A percentile compares a stretch with the other conserved stretches of the same genome.
These are phyloP conservation scores for Globomyces sp. DNA, from an alignment of 371 early-diverging fungal genomes.

Conservation along the genomic window DNA sequence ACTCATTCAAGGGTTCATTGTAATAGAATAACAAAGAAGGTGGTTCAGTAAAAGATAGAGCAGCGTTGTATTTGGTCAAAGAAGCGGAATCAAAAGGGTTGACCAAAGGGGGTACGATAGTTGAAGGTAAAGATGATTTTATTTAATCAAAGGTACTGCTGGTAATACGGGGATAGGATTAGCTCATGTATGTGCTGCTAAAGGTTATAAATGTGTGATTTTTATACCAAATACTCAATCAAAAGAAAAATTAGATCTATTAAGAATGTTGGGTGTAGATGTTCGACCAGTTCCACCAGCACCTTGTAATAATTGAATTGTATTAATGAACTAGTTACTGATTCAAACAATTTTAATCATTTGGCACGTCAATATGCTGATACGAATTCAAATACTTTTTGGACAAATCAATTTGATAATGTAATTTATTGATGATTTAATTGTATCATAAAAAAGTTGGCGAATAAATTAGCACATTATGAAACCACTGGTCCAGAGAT, in stretches of 20 bases:
- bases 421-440: conserved; percentile 5
- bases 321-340: conserved; percentile 59
- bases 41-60: conserved; percentile 95
- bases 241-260: conserved; percentile 90
- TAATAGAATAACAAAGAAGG: conserved; percentile 31
- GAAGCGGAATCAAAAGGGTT: conserved; percentile 87
- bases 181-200: conserved; percentile 92
- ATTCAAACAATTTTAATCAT: conserved; percentile 93
- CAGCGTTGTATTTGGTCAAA: conserved; percentile 88
- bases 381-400: conserved; percentile 77
- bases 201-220: conserved; percentile 94
- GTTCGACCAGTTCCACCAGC: conserved; percentile 22
- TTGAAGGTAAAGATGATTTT: conserved; percentile 74
- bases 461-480: conserved; percentile 87
- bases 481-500: conserved; percentile 97
- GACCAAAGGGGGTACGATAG: conserved; percentile 88
- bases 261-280: conserved; percentile 73
- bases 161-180: conserved; percentile 97
- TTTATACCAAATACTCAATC: conserved; percentile 96
- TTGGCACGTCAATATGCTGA: conserved; percentile 88
- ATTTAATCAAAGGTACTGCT: conserved; percentile 41
- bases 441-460: conserved; percentile 40
- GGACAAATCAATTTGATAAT: conserved; percentile 86
- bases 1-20: too few relatives aligned
- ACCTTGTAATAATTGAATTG: neutral